Conservation (phyloP, 192 early-diverging fungal genomes). For the Lobosporangium transversale region DNA sequence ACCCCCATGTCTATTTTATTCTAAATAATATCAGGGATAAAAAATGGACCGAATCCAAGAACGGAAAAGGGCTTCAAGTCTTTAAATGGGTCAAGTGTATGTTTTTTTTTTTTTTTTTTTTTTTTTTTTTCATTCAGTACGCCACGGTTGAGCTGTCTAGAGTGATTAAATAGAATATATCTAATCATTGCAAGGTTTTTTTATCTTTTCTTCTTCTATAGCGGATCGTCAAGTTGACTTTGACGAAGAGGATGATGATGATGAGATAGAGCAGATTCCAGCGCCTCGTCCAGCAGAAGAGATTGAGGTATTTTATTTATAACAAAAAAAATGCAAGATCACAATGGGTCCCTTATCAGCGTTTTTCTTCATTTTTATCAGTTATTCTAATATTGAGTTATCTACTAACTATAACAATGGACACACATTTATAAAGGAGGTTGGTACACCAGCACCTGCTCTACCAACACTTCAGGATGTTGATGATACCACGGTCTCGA, state of each 20-base stretch:
- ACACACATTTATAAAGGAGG: no score
- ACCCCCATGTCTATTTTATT: no score
- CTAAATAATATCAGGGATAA: no score
- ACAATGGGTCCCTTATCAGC: no score
- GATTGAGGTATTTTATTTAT: not conserved
- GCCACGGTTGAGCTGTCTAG: not conserved
- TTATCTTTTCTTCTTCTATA: slow-evolving; percentile 3
- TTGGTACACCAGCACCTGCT: slow-evolving; percentile 35
- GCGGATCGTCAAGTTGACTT: slow-evolving; percentile 55
- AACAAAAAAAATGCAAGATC: no score
- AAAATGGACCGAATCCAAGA: slow-evolving; percentile 55
- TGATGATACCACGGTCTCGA: slow-evolving; percentile 37
- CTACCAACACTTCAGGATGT: slow-evolving; percentile 49
- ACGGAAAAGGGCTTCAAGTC: slow-evolving; percentile 48
- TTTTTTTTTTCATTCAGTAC: not conserved
- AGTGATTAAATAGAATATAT: no score
- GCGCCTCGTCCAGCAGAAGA: slow-evolving; percentile 33
- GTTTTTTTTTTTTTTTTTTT: not conserved
- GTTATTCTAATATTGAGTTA: no score
- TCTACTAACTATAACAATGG: no score
- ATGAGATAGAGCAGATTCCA: slow-evolving; percentile 37
- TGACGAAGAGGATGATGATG: slow-evolving; percentile 56
- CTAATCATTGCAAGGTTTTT: no score
- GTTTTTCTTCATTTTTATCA: not conserved
- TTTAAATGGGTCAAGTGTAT: slow-evolving; percentile 59